phyloP scores from a whole-genome alignment of 345 rosid genomes.

The Euphorbia lathyris region DNA sequence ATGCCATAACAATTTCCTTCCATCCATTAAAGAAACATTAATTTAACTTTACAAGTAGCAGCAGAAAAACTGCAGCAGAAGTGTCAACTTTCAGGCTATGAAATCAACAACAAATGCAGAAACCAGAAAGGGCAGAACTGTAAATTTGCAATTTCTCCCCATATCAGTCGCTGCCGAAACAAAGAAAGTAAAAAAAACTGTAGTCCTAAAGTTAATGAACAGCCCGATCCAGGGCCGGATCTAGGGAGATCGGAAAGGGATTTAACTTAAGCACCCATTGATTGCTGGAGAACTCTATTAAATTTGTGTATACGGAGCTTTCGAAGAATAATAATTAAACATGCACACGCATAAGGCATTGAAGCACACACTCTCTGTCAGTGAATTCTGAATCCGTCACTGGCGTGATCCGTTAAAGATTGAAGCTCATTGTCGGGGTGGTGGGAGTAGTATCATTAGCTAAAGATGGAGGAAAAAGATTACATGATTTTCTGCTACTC shows the following conservation, averaged over 20 bases:
- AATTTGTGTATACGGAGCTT: too few relatives aligned
- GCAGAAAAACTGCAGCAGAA: slow-evolving; percentile 11
- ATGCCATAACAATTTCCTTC: not conserved
- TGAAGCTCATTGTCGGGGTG: slow-evolving; percentile 31
- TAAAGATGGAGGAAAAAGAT: slow-evolving; percentile 35
- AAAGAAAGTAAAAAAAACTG: not conserved
- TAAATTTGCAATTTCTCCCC: slow-evolving; percentile 20
- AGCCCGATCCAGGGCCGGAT: too few relatives aligned
- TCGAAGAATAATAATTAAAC: too few relatives aligned
- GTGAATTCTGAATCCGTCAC: too few relatives aligned
- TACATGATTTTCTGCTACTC: slow-evolving; percentile 37
- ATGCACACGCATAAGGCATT: too few relatives aligned
- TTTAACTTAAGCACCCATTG: too few relatives aligned
- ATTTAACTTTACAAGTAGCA: slow-evolving; percentile 10
- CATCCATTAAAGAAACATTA: not conserved
- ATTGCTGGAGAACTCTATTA: too few relatives aligned
- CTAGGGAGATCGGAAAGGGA: too few relatives aligned
- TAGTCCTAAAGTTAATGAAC: not conserved
- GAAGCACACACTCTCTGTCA: too few relatives aligned
- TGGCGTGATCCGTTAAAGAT: slow-evolving; percentile 19
- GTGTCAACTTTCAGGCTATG: not conserved
- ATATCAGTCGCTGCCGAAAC: not conserved
- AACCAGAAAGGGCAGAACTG: not conserved
- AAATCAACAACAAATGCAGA: not conserved
- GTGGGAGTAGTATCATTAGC: slow-evolving; percentile 32